Evolutionary conservation across 192 early-diverging fungal genomes (phyloP), one percentile per base, ranked within the genome.

Genomic region (Globomyces pollinis-pini): DNA sequence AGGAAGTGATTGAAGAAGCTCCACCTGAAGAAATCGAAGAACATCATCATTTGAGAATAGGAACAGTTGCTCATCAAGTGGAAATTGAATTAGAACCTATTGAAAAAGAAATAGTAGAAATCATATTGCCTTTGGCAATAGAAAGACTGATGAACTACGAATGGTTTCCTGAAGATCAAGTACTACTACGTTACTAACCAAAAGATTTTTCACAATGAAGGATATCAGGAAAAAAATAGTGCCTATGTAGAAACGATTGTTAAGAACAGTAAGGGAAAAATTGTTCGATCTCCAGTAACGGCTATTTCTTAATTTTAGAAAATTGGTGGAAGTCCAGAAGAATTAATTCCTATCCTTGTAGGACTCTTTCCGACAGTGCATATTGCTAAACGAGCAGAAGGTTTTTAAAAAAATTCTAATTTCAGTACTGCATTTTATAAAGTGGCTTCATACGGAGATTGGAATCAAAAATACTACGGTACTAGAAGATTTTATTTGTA

Each of bases 111-210:
- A 33, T 70, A 21, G 21, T 36, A 24, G 65, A 58, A n/a, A 43
- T 62, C 3, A 60, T 60, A 36, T 36, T 73, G 31, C 73, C 77
- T 18, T 13, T 28, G 20, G 55, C 67, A 20, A 62, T 76, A 6
- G 68, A 75, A 50, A 49, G 60, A 32, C 34, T 49, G 13, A 49
- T 76, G 61, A 30, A 11, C 16, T 79, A 73, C 44, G 49, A 54
- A 36, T 79, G 77, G 77, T 67, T 62, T 43, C 73, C 73, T n/a
- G 16, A 58, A 9, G 69, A 76, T 38, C 57, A 70, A 59, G 76
- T 77, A 33, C 0, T 36, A 12, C 0, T 36, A 12, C 13, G 20
- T 43, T 43, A n/a, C 20, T n/a, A 7, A 43, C 41, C 7, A 18
- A 6, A 59, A 43, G 50, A 28, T 67, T 2, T 45, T 68, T 8